Base-by-base conservation (phyloP, 2,329 filamentous ascomycete genomes). In the Lasiodiplodia gonubiensis region DNA sequence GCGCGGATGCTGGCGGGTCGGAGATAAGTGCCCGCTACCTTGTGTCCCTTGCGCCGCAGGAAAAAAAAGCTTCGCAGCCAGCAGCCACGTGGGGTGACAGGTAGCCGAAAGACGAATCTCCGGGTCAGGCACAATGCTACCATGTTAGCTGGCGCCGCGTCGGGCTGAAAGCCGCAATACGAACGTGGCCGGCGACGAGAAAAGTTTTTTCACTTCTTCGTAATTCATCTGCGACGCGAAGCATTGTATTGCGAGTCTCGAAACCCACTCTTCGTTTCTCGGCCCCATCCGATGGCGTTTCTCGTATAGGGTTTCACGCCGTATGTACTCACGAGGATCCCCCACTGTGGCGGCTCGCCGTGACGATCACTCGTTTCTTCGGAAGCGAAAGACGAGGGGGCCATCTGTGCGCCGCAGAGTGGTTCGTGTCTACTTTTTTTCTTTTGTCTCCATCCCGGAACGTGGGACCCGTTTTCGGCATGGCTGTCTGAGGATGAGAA, bases 41-140 rank as follows among this genome's bases (percentile, higher is more conserved):
- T 23, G 37, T 37, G 53, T n/a, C 21, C 54, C 37, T 42, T 35
- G 35, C 54, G 54, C 54, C 37, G 27, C 23, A 16, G 25, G 16
- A 51, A 27, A 23, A 4, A 37, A 25, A 63, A 51, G 59, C 42
- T 25, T 63, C 59, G 59, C 57, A 4, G 37, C 8, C 3, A 21
- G 42, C 42, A 23, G 59, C 59, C 59, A 63, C 59, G 59, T 63
- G 59, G 59, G 57, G 11, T 59, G 57, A 27, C 57, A 48, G 57
- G 33, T 46, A 27, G 57, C 42, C 42, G 39, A 11, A n/a, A 46
- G 18, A 46, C 25, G 21, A n/a, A 61, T n/a, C 14, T 59, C 35
- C 35, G 55, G 55, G 35, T 27, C 35, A 59, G 55, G 55, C 14
- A 42, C 55, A 8, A 21, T 42, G 30, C 30, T 33, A 42, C 46